Conservation (phyloP, 176 grass and related monocot species). For the Hordeum vulgare region MorexV3_pseudomolecules_assembly NC_058518.1:494870333-494870832, state of each 20-base stretch:
- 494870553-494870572: constrained; percentile 94
- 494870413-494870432: constrained; percentile 71
- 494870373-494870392: constrained; percentile 71
- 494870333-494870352: constrained; percentile 59
- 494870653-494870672: neutral
- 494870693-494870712: neutral
- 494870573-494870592: constrained; percentile 36
- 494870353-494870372: neutral
- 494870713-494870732: neutral
- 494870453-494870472: neutral
- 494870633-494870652: neutral
- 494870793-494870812: neutral
- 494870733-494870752: neutral
- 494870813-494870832: neutral
- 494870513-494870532: neutral
- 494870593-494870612: constrained; percentile 24
- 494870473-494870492: neutral
- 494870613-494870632: neutral
- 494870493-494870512: neutral
- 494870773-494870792: neutral
- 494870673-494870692: neutral
- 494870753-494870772: neutral
- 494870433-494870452: constrained; percentile 30
- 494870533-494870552: constrained; percentile 70
- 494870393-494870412: constrained; percentile 92